Base-by-base conservation (phyloP, 2,329 filamentous ascomycete genomes). In the Xylariaceae sp. region DNA sequence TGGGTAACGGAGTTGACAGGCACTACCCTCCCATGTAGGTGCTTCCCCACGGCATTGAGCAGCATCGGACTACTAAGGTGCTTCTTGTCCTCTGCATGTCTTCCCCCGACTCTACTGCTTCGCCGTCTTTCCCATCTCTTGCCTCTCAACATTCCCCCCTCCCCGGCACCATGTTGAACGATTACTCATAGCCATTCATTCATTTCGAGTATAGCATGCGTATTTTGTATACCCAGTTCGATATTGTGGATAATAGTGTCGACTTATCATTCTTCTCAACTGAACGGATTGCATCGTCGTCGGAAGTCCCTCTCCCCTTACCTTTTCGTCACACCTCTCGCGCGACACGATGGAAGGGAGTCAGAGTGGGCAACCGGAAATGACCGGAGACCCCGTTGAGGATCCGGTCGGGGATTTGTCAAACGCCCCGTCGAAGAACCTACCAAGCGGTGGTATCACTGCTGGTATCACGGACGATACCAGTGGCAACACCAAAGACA, bases 301-400 rank as follows among this genome's bases (percentile, higher is more conserved):
- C 41, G 41, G n/a, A 54, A 12, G 18, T 18, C 18, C 12, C 19
- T 15, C 42, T 43, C 30, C n/a, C 16, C 15, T 42, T 48, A 22
- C 26, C 16, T 18, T 42, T 19, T 21, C 47, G 32, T 29, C n/a
- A 5, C 5, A n/a, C 21, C 13, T 40, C 29, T 30, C 18, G 45
- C 18, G 10, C 18, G 13, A 36, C 16, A 51, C 10, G 3, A 57
- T 55, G 55, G 55, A 57, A 18, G 36, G 19, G 34, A 37, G 16
- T 18, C 32, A 41, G 8, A 22, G 36, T 36, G 16, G 34, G 18
- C 34, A 41, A 15, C 30, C 53, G 5, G 49, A 40, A 13, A 19
- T 22, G 18, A 34, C 34, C 15, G 21, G 15, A 16, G 29, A 22
- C 19, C 19, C 45, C 9, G 34, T 13, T 7, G 19, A 26, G 18